Base-by-base conservation (phyloP, 345 rosid genomes). In the Rhodomyrtus tomentosa region DNA sequence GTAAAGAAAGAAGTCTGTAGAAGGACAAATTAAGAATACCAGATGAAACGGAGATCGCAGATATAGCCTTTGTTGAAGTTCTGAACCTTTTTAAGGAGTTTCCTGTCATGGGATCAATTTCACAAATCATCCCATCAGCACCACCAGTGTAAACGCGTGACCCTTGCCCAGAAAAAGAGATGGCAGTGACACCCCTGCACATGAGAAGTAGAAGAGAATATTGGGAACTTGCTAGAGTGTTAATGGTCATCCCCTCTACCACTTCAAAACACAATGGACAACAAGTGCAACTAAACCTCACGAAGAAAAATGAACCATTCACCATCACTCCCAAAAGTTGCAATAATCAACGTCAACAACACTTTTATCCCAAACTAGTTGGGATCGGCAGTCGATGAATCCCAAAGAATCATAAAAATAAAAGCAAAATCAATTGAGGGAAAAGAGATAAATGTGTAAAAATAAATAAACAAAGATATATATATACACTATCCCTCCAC, bases 101-200 rank as follows among this genome's bases (percentile, higher is more conserved):
- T 88, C 99, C 98, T 83, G 92, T 87, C 56, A 89, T 86, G 42
- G 96, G 95, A 86, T 97, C 99, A 80, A 96, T 90, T 89, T 93
- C 88, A 88, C 98, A 97, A 85, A 93, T 86, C 96, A 96, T 92
- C 86, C 99, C 99, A 92, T 97, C 99, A 74, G 95, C 94, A 42
- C 99, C 99, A 1, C 94, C 92, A 80, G 92, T 91, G 91, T 95
- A 96, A 83, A 92, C 88, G 84, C 86, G 88, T 10, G 93, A 91
- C 82, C 91, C 93, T 82, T 86, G 90, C 6, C 88, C 80, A 48
- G 98, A 92, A 88, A 93, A 95, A 81, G 98, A 92, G 90, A 97
- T 89, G 80, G 96, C 92, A 90, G 90, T 91, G 59, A 95, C 99
- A 79, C 99, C 98, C 91, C 99, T 97, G 95, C 92, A 90, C 32